Percentiles rank a stretch among this genome's conserved stretches.
Evolutionary conservation across 139 green algal species (phyloP).

Genomic region (Picochlorum sp.): DNA sequence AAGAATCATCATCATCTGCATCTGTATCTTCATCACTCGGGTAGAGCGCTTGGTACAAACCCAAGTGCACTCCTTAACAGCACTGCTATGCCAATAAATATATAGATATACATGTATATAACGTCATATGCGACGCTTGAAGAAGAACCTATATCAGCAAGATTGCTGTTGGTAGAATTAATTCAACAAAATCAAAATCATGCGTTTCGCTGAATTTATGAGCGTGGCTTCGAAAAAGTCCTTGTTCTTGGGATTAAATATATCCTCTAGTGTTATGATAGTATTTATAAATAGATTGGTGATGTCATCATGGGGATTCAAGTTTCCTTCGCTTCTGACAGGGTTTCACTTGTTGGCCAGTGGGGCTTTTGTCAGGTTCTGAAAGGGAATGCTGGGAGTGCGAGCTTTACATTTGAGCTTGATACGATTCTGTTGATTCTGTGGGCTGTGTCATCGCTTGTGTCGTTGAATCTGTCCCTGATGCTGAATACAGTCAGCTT

Average conservation of each 20-base stretch:
- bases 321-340: not conserved
- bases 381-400: not conserved
- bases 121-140: too few relatives aligned
- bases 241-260: not conserved
- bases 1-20: too few relatives aligned
- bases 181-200: too few relatives aligned
- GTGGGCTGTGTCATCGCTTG: not conserved
- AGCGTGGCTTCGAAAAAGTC: too few relatives aligned
- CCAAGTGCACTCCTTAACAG: too few relatives aligned
- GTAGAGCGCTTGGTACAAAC: too few relatives aligned
- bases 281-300: slow-evolving; percentile 3
- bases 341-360: not conserved
- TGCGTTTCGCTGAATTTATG: too few relatives aligned
- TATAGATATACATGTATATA: too few relatives aligned
- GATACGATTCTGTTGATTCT: not conserved
- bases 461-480: slow-evolving; percentile 4
- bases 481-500: slow-evolving; percentile 2
- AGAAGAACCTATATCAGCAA: too few relatives aligned
- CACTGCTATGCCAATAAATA: too few relatives aligned
- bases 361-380: not conserved
- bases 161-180: too few relatives aligned
- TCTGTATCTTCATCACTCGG: too few relatives aligned
- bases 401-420: not conserved
- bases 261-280: not conserved
- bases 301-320: not conserved